phyloP scores from a whole-genome alignment of 1,284 basidiomycete genomes.

The Cutaneotrichosporon mucoides region DNA sequence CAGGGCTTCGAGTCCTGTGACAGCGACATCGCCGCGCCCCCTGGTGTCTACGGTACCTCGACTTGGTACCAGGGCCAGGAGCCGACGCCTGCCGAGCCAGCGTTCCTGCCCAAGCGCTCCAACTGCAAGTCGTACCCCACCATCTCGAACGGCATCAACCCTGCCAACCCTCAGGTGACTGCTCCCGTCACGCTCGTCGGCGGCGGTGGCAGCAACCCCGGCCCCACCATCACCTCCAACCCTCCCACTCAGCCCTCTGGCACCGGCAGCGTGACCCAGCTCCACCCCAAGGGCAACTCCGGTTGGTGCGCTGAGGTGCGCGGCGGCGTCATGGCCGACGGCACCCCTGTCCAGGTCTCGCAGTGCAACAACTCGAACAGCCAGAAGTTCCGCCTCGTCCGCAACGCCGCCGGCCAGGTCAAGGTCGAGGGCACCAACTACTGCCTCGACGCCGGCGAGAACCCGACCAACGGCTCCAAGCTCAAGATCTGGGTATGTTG shows the following conservation, averaged over 20 bases:
- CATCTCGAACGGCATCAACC: constrained; percentile 42
- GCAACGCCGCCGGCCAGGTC: constrained; percentile 1
- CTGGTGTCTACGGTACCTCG: constrained; percentile 48
- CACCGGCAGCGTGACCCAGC: neutral
- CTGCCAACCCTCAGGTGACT: constrained; percentile 35
- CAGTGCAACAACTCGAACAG: constrained; percentile 17
- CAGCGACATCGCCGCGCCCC: constrained; percentile 46
- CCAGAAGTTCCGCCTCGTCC: constrained; percentile 15
- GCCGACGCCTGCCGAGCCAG: constrained; percentile 34
- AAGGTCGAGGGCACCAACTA: constrained; percentile 5
- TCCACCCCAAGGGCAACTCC: constrained; percentile 16
- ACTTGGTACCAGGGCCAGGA: constrained; percentile 47
- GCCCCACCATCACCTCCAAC: neutral
- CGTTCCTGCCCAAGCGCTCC: constrained; percentile 41
- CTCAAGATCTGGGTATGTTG: constrained; percentile 28
- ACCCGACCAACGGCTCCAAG: constrained; percentile 19
- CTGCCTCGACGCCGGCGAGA: constrained; percentile 32
- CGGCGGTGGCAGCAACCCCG: neutral
- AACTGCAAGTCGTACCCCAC: constrained; percentile 47
- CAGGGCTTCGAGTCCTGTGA: constrained; percentile 49
- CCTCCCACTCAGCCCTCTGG: constrained; percentile 1
- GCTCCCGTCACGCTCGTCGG: constrained; percentile 26
- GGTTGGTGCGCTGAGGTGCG: constrained; percentile 16
- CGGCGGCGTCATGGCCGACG: constrained; percentile 15
- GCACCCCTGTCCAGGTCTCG: constrained; percentile 19